phyloP scores from a whole-genome alignment of 306 rosid genomes.

The Cicer yamashitae region DNA sequence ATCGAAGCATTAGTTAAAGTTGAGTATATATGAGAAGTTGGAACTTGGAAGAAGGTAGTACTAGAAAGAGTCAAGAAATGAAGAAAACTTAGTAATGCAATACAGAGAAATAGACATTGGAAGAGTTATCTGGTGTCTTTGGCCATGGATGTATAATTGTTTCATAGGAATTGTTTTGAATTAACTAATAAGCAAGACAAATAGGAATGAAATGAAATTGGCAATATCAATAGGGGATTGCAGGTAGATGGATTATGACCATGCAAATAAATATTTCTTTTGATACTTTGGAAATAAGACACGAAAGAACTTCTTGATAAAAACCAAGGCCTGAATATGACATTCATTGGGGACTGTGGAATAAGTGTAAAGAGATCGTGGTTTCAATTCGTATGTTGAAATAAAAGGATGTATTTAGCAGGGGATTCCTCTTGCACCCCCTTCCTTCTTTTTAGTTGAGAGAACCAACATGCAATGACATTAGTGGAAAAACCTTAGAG shows the following conservation, averaged over 20 bases:
- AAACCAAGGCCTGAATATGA: not conserved
- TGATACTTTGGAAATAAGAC: not conserved
- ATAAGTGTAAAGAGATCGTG: not conserved
- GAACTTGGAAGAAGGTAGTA: not conserved
- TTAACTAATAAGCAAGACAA: not conserved
- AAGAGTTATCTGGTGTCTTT: slow-evolving; percentile 22
- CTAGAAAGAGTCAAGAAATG: not conserved
- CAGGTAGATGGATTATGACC: not conserved
- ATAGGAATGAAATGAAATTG: not conserved
- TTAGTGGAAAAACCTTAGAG: too few species aligned
- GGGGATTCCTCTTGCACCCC: not conserved
- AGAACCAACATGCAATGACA: too few species aligned
- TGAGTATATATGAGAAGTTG: not conserved
- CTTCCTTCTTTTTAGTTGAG: not conserved
- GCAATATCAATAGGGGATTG: too few species aligned
- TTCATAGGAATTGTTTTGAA: slow-evolving; percentile 12
- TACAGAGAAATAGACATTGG: not conserved
- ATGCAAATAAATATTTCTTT: not conserved
- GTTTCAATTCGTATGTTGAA: not conserved
- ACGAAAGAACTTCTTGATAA: not conserved
- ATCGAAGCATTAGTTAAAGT: not conserved
- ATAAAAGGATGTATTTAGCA: not conserved
- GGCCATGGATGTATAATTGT: not conserved
- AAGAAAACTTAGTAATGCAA: slow-evolving; percentile 1
- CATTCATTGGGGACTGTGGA: not conserved